Evolutionary conservation across 345 rosid genomes (phyloP), one percentile per base, ranked within the genome.

Genomic region (Iberis pinnata): DNA sequence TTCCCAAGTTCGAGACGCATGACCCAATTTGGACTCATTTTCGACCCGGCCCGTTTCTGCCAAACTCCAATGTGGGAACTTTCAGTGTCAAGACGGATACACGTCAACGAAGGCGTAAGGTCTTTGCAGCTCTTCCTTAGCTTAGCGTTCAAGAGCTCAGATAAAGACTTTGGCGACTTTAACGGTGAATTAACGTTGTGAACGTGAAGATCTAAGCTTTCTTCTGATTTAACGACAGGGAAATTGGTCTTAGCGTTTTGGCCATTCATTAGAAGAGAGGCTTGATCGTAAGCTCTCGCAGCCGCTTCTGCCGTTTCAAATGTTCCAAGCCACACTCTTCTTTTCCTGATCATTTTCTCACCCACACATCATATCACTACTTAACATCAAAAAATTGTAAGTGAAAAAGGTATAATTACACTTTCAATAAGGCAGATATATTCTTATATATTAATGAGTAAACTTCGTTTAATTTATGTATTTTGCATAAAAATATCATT

Each of bases 301-400:
- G 95, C 95, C 2, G 78, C 83, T 65, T 82, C 89, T 0, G 87
- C 95, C 4, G 95, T 75, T 71, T 80, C 80, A 48, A 85, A 85
- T 14, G 95, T 85, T 14, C 95, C 95, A 2, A 85, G 72, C 95
- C 95, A 85, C 18, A 85, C 79, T 60, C 95, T 82, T 61, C 79
- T 76, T 64, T 85, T 82, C 77, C 95, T 85, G 57, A 16, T 24
- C 12, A 22, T 2, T 2, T 22, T n/a, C n/a, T n/a, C n/a, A n/a
- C n/a, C n/a, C n/a, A n/a, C n/a, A n/a, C n/a, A n/a, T n/a, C n/a
- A n/a, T n/a, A n/a, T n/a, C n/a, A n/a, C n/a, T n/a, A n/a, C n/a
- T n/a, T n/a, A n/a, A n/a, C n/a, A n/a, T n/a, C n/a, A n/a, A n/a
- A n/a, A n/a, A n/a, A n/a, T n/a, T n/a, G n/a, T n/a, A n/a, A n/a